Evolutionary conservation across 306 rosid species (phyloP), one percentile per base, ranked within the genome.

Genomic region (Morella rubra): DNA sequence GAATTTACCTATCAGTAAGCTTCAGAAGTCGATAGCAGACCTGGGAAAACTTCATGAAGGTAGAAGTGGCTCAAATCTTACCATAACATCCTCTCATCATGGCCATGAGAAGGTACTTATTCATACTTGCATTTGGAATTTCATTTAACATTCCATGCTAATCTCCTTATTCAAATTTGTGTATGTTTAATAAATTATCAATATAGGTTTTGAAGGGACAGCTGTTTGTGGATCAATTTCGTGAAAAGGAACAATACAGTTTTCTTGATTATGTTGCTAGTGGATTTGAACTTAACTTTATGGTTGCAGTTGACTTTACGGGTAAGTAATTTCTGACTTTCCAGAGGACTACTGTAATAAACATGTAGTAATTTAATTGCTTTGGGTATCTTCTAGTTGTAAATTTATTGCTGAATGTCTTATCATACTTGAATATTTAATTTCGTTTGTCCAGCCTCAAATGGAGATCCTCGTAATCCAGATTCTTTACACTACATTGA

Each of bases 241-340:
- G 42, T 60, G 96, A 90, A 84, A 95, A 82, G 84, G 84, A 85
- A 49, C 97, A 87, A 15, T 88, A 80, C 82, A 92, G 87, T 74
- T 95, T 95, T 82, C 77, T 95, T 20, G 99, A 95, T 73, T 95
- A 95, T 83, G 88, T 92, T 80, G 90, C 96, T 18, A 88, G 85
- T 76, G 97, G 97, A 62, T 95, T 90, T 84, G 91, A 90, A 85
- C 89, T 95, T 19, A 95, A 92, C 83, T 95, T 90, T 77, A 92
- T 92, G 99, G 97, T 95, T 65, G 97, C 96, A 4, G 85, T 95
- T 16, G 98, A 95, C 75, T 92, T 95, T 87, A 95, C 96, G 0
- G 93, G 99, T 95, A 81, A 16, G 49, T 42, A 49, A 16, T 53
- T 19, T 24, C 67, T 71, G 44, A 46, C 62, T 20, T 67, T 69